Evolutionary conservation across 1,284 basidiomycete species (phyloP).

Genomic region (Calocybe gambosa): DNA sequence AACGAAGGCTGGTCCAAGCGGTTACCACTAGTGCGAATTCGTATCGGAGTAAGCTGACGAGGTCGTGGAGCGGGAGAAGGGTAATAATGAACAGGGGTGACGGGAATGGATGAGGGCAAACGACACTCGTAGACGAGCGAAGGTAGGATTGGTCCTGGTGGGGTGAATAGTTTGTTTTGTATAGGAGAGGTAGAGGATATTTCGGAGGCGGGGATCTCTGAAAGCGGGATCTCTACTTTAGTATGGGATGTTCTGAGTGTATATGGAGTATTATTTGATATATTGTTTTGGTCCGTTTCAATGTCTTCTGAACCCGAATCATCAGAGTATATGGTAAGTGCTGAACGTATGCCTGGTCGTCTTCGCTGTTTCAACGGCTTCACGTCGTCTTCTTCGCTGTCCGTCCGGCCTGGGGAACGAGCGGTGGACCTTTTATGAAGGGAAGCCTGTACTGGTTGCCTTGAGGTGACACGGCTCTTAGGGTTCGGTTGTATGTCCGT

Average conservation of each 20-base stretch:
- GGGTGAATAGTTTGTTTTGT: slow-evolving; percentile 9
- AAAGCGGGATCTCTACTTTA: slow-evolving; percentile 32
- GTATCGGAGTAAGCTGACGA: slow-evolving; percentile 64
- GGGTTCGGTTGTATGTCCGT: slow-evolving; percentile 27
- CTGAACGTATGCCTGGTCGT: slow-evolving; percentile 16
- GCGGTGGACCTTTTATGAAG: slow-evolving; percentile 1
- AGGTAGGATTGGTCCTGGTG: slow-evolving; percentile 6
- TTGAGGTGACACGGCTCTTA: slow-evolving; percentile 11
- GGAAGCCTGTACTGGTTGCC: background rate
- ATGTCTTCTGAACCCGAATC: slow-evolving; percentile 30
- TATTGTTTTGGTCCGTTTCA: no score
- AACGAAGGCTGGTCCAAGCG: slow-evolving; percentile 37
- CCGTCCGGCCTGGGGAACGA: background rate
- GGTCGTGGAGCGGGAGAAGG: slow-evolving; percentile 34
- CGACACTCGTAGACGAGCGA: slow-evolving; percentile 8
- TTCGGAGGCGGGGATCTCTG: no score
- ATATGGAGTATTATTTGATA: no score
- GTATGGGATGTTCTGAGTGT: slow-evolving; percentile 9
- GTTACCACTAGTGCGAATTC: slow-evolving; percentile 29
- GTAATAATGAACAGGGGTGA: slow-evolving; percentile 22
- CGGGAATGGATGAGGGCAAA: slow-evolving; percentile 5
- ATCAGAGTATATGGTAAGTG: slow-evolving; percentile 27
- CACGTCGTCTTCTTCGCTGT: slow-evolving; percentile 11
- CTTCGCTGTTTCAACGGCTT: slow-evolving; percentile 16
- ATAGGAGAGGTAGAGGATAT: slow-evolving; percentile 28